Evolutionary conservation across 2,329 filamentous ascomycete genomes (phyloP).

Genomic region (Aspergillus versicolor): DNA sequence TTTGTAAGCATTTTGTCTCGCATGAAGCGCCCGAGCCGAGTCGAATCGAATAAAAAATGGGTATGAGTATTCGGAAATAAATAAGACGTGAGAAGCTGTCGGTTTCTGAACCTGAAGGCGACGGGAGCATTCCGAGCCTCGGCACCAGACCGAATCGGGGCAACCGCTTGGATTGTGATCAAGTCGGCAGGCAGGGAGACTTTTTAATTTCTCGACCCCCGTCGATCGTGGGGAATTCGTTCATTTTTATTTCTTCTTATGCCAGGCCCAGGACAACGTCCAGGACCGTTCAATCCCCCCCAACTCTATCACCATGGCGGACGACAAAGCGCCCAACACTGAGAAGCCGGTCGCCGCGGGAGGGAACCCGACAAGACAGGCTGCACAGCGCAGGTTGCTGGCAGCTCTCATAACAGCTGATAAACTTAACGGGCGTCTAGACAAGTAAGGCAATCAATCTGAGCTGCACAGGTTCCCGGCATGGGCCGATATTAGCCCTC

Average conservation of each 20-base stretch:
- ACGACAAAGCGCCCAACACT: constrained; percentile 22
- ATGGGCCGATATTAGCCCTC: no score
- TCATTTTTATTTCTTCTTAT: constrained; percentile 13
- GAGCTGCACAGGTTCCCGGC: no score
- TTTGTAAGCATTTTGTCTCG: no score
- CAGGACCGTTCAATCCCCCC: constrained; percentile 6
- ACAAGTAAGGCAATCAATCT: constrained; percentile 24
- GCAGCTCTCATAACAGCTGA: constrained; percentile 29
- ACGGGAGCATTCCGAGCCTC: constrained; percentile 26
- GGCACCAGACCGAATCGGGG: constrained; percentile 19
- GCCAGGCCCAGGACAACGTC: constrained; percentile 20
- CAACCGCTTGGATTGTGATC: constrained; percentile 3
- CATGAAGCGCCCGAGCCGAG: no score
- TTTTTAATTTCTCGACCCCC: constrained; percentile 1
- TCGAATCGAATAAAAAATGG: no score
- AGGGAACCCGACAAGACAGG: constrained; percentile 3
- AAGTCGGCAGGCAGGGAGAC: background rate
- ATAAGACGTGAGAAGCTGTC: no score
- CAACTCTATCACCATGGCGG: constrained; percentile 10
- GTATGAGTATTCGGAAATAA: no score
- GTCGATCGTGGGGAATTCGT: background rate
- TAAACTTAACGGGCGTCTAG: constrained; percentile 28
- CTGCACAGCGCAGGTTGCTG: constrained; percentile 24
- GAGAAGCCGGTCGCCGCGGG: constrained; percentile 24
- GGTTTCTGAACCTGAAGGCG: background rate